Conservation (phyloP, 2,329 filamentous ascomycete species). For the Monascus ruber region DNA sequence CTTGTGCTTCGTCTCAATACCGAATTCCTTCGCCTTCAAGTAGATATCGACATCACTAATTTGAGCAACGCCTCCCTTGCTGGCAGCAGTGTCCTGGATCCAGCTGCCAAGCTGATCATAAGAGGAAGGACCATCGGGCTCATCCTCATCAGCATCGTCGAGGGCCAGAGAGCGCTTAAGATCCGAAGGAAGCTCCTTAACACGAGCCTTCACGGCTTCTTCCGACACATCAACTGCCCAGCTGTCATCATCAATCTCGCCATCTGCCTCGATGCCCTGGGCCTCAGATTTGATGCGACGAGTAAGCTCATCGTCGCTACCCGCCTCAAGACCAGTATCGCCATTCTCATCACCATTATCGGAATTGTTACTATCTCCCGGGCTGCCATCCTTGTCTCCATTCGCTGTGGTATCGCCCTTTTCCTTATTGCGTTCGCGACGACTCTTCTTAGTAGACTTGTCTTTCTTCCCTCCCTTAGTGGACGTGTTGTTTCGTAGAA, state of each 20-base stretch:
- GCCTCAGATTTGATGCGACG: conserved; percentile 59
- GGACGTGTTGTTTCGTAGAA: conserved; percentile 78
- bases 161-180: conserved; percentile 86
- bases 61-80: conserved; percentile 61
- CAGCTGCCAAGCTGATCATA: conserved; percentile 91
- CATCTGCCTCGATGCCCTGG: conserved; percentile 58
- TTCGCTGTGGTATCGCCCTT: conserved; percentile 44
- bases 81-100: conserved; percentile 64
- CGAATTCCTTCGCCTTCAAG: conserved; percentile 90
- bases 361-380: conserved; percentile 54
- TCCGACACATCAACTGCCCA: conserved; percentile 97
- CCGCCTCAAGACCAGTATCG: conserved; percentile 56
- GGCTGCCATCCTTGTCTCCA: conserved; percentile 48
- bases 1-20: conserved; percentile 89
- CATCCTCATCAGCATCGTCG: conserved; percentile 67
- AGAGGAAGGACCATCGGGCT: conserved; percentile 63
- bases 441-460: conserved; percentile 88
- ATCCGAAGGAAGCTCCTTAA: conserved; percentile 83
- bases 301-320: conserved; percentile 85
- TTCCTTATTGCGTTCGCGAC: conserved; percentile 66
- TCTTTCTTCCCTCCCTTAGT: conserved; percentile 91
- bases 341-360: conserved; percentile 54
- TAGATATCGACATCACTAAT: conserved; percentile 87
- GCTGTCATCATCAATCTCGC: conserved; percentile 69
- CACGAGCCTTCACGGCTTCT: conserved; percentile 87